Evolutionary conservation across 176 grass and related monocot species (phyloP).

Genomic region (Aegilops umbellulata): DNA sequence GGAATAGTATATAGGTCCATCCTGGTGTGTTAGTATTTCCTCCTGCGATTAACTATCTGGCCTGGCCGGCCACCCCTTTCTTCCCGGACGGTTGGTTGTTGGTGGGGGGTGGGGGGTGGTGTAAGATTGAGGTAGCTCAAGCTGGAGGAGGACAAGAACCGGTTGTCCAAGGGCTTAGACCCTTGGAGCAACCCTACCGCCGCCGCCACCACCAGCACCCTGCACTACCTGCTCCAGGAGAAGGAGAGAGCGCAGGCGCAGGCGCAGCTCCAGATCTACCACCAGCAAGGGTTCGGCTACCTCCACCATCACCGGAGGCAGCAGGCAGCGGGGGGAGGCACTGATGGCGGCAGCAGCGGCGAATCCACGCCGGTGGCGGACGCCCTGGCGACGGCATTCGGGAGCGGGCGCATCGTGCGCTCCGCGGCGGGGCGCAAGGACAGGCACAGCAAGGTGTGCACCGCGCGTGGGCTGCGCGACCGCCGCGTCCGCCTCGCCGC

Average conservation of each 20-base stretch:
- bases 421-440: constrained; percentile 91
- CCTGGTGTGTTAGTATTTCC: not conserved
- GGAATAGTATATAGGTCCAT: not conserved
- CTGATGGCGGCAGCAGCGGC: constrained; percentile 45
- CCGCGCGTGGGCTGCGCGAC: constrained; percentile 78
- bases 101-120: not conserved
- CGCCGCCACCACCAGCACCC: constrained; percentile 30
- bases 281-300: constrained; percentile 48
- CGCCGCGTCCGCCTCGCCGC: constrained; percentile 90
- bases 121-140: constrained; percentile 35
- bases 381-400: constrained; percentile 44
- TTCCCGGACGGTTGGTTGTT: constrained; percentile 20
- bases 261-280: constrained; percentile 59
- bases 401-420: constrained; percentile 85
- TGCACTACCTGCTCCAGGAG: constrained; percentile 62
- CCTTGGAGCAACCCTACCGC: constrained; percentile 59
- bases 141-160: constrained; percentile 66
- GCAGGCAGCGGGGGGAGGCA: not conserved
- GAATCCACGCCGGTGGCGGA: constrained; percentile 73
- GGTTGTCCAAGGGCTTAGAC: constrained; percentile 68
- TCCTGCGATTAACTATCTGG: not conserved
- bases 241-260: constrained; percentile 41
- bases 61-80: constrained; percentile 8
- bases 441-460: constrained; percentile 98
- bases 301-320: constrained; percentile 44